phyloP scores from a whole-genome alignment of 805 yeast species.

The Ogataea trehalophila region DNA sequence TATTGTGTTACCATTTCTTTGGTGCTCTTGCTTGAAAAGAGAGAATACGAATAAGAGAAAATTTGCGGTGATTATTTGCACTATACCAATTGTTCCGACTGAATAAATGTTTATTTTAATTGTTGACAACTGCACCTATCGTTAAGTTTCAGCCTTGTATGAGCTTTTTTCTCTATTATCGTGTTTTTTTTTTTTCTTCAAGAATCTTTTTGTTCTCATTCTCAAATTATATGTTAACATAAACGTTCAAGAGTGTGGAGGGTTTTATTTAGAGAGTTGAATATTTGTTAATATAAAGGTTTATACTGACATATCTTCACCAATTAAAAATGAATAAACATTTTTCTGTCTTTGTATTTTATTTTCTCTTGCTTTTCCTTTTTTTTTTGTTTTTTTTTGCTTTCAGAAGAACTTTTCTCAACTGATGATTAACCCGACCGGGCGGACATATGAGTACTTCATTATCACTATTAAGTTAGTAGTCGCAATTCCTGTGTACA shows the following conservation, averaged over 20 bases:
- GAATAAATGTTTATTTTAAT: slow-evolving; percentile 34
- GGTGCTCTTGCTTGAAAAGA: no score
- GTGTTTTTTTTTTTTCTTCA: background rate
- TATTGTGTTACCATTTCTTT: no score
- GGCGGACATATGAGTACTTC: slow-evolving; percentile 43
- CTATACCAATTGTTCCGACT: slow-evolving; percentile 58
- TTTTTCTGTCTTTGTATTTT: background rate
- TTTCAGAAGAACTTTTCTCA: background rate
- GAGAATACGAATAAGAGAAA: background rate
- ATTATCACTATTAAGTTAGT: slow-evolving; percentile 35
- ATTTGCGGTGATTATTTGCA: slow-evolving; percentile 45
- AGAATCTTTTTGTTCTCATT: no score
- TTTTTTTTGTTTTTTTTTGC: background rate
- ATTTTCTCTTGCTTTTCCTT: background rate
- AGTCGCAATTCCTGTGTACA: slow-evolving; percentile 52
- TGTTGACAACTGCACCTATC: slow-evolving; percentile 51
- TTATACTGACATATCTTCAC: slow-evolving; percentile 7
- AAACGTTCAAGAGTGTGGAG: no score
- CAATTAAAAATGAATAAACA: background rate
- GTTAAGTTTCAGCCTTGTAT: slow-evolving; percentile 64
- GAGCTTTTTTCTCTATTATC: slow-evolving; percentile 31
- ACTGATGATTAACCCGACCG: slow-evolving; percentile 39
- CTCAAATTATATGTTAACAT: no score
- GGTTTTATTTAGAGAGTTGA: background rate
- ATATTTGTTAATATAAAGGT: background rate